Conservation (phyloP, 139 green algal genomes). For the Picochlorum sp. region DNA sequence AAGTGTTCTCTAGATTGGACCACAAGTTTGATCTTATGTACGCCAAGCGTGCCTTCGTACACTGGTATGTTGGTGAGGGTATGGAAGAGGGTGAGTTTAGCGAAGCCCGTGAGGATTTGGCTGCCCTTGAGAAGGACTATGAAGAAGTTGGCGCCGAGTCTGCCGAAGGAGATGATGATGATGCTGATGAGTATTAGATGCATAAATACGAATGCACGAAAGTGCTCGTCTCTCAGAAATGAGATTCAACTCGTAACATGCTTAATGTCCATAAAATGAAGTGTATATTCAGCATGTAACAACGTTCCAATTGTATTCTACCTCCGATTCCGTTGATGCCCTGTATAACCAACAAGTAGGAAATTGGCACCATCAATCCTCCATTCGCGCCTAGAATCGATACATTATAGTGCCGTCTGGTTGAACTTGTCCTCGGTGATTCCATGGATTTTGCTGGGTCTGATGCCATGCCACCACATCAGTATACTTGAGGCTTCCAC, state of each 20-base stretch:
- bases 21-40: conserved; percentile 99
- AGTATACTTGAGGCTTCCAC: conserved; percentile 72
- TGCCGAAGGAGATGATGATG: conserved; percentile 36
- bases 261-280: background rate
- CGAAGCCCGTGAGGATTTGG: conserved; percentile 92
- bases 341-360: no score
- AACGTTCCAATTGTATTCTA: no score
- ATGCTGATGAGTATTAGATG: conserved; percentile 15
- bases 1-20: conserved; percentile 96
- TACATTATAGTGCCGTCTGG: conserved; percentile 2
- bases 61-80: conserved; percentile 98
- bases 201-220: background rate
- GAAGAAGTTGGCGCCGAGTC: conserved; percentile 89
- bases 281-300: background rate
- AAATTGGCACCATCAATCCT: background rate
- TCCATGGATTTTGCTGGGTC: conserved; percentile 1
- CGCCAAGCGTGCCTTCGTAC: conserved; percentile 98
- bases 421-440: background rate
- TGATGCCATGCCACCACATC: conserved; percentile 91
- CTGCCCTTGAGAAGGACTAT: conserved; percentile 98
- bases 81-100: conserved; percentile 87
- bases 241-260: background rate
- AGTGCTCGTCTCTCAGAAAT: background rate
- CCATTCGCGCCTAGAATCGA: no score
- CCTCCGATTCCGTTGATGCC: no score